Evolutionary conservation across 164 flowering plant genomes (phyloP).

Genomic region (Houttuynia cordata): DNA sequence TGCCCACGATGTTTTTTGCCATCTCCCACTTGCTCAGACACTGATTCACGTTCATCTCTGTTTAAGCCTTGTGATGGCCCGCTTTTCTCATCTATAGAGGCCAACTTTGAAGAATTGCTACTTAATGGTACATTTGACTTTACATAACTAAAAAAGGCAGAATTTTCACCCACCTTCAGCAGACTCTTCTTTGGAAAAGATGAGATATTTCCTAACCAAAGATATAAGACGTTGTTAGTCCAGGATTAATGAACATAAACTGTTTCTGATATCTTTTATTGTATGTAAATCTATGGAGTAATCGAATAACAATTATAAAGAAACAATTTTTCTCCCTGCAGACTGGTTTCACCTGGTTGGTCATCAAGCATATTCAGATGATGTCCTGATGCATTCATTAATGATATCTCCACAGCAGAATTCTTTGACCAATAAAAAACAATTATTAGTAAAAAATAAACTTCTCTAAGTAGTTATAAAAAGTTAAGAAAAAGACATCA

Average conservation of each 20-base stretch:
- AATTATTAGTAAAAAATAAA: neutral
- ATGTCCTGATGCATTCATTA: too few relatives aligned
- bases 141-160: conserved; percentile 90
- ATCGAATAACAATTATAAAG: too few relatives aligned
- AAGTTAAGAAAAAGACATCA: too few relatives aligned
- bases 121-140: conserved; percentile 34
- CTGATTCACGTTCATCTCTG: conserved; percentile 17
- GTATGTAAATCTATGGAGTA: too few relatives aligned
- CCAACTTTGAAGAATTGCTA: conserved; percentile 17
- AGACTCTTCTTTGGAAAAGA: conserved; percentile 61
- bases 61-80: conserved; percentile 15
- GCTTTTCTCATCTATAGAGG: conserved; percentile 18
- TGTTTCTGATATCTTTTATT: too few relatives aligned
- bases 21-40: conserved; percentile 15
- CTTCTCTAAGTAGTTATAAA: too few relatives aligned
- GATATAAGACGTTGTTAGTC: too few relatives aligned
- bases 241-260: too few relatives aligned
- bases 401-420: conserved; percentile 23
- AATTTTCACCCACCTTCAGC: conserved; percentile 76
- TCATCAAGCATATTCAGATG: too few relatives aligned
- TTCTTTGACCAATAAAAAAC: conserved; percentile 28
- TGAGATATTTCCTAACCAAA: conserved; percentile 46
- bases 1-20: too few relatives aligned
- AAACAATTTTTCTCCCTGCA: too few relatives aligned
- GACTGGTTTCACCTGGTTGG: too few relatives aligned